Evolutionary conservation across 1,139 yeast genomes (phyloP), one percentile per base, ranked within the genome.

Genomic region (Lizanozyma gosingica): DNA sequence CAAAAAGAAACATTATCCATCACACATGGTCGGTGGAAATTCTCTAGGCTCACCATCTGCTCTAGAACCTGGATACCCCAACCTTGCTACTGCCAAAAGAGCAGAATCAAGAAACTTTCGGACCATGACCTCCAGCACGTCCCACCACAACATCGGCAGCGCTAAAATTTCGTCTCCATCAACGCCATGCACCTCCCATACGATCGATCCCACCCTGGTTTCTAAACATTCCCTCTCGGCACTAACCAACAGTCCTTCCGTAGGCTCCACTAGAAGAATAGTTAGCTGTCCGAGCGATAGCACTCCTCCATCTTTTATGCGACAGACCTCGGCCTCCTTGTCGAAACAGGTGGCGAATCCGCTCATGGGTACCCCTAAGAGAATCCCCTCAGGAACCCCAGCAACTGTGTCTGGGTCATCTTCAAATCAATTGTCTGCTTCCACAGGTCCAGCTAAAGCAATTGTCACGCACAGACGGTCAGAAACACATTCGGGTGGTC

Each of bases 271-370:
- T 37, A 32, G 33, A 53, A 40, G 39, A 41, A 41, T 29, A 51
- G 52, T 37, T 48, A 44, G 34, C 51, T 54, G 18, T 35, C 45
- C 56, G 47, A 18, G 45, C 42, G 36, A 35, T 33, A 17, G 27
- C 22, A 4, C n/a, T 17, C 41, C 41, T 9, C 18, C 41, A 15
- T 63, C 70, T 4, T 65, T 65, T 41, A 65, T 65, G 71, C 53
- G 54, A 37, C 67, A 62, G 15, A 65, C 71, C 0, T 47, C 69
- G 3, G 63, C 70, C 3, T 64, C 71, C 1, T 42, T 54, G 15
- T 60, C 59, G 40, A 63, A 60, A 45, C 59, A 56, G 40, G 55
- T 49, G 33, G 40, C 47, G n/a, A 46, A 39, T 27, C 49, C 54
- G 3, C 43, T 39, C 17, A 35, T 33, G 16, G 37, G 22, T 15